Evolutionary conservation across 2,329 filamentous ascomycete species (phyloP), one percentile per base, ranked within the genome.

Genomic region (Hymenoscyphus fraxineus): DNA sequence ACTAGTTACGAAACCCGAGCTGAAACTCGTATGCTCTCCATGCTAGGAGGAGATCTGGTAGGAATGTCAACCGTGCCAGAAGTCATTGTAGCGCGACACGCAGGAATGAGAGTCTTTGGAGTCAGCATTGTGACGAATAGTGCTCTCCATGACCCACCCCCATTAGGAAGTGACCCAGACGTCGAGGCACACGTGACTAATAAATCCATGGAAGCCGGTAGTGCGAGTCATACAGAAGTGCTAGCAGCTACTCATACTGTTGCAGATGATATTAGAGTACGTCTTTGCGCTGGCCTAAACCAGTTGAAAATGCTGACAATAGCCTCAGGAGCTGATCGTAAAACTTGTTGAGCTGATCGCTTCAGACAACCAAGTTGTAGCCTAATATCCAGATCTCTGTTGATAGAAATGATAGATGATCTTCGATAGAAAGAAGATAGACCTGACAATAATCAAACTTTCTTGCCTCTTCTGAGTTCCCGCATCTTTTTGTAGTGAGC

Each of bases 401-500:
- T 47, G 41, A n/a, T 47, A 9, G n/a, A n/a, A 16, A 9, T 47
- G 16, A n/a, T 47, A 19, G n/a, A 47, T 7, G 41, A n/a, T n/a
- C 7, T 22, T 47, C 16, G 13, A 22, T 19, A 47, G n/a, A 22
- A 51, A 10, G 9, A 27, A 22, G 19, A 51, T 22, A 27, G 44
- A 22, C 27, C 6, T 27, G 19, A 51, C 27, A 51, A 2, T 27
- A 35, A 57, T 64, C 69, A 65, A 44, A 35, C 51, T 31, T 60
- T 65, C 16, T 32, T 64, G 57, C 69, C 68, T 19, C 67, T 65
- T 61, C 72, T 66, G 51, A 69, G 62, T 35, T 66, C 85, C 74
- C 90, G 86, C 69, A 97, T 77, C 63, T 88, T 89, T 75, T 94
- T 94, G 81, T 97, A 98, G 73, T 91, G 90, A 0, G 85, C 88